Conservation (phyloP, 371 early-diverging fungal species). For the Rhizopus stolonifer region DNA sequence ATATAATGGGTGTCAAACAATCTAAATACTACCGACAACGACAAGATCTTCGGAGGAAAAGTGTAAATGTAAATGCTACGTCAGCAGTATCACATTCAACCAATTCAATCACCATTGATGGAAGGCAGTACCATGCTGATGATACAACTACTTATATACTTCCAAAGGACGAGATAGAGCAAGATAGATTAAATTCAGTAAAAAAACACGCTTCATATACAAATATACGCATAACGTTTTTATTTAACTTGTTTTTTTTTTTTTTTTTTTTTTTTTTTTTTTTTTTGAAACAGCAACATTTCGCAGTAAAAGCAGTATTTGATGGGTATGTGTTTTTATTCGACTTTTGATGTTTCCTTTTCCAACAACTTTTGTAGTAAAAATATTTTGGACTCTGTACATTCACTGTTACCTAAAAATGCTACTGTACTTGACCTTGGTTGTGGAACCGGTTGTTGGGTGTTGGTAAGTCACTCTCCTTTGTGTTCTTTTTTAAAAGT, state of each 20-base stretch:
- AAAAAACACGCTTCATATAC: neutral
- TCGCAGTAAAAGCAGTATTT: constrained; percentile 25
- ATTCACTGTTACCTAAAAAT: constrained; percentile 2
- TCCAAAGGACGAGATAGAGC: constrained; percentile 51
- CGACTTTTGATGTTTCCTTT: neutral
- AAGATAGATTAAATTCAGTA: constrained; percentile 52
- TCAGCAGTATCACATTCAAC: constrained; percentile 4
- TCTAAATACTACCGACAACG: neutral
- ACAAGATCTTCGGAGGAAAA: neutral
- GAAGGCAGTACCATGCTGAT: constrained; percentile 42
- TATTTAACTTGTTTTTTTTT: neutral
- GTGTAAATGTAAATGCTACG: neutral
- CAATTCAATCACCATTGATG: constrained; percentile 35
- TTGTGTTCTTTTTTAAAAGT: constrained; percentile 2
- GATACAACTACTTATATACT: constrained; percentile 36
- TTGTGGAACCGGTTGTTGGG: constrained; percentile 33
- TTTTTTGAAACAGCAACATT: constrained; percentile 20
- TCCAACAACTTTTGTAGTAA: constrained; percentile 12
- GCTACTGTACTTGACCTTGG: constrained; percentile 25
- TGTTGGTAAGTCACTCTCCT: constrained; percentile 18
- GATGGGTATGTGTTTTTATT: constrained; percentile 5
- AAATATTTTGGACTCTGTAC: constrained; percentile 28
- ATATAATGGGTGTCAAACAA: constrained; percentile 2
- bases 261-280: too few relatives aligned
- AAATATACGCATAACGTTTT: neutral